Evolutionary conservation across 129 eudicot genomes (phyloP).

Genomic region (Escallonia herrerae): DNA sequence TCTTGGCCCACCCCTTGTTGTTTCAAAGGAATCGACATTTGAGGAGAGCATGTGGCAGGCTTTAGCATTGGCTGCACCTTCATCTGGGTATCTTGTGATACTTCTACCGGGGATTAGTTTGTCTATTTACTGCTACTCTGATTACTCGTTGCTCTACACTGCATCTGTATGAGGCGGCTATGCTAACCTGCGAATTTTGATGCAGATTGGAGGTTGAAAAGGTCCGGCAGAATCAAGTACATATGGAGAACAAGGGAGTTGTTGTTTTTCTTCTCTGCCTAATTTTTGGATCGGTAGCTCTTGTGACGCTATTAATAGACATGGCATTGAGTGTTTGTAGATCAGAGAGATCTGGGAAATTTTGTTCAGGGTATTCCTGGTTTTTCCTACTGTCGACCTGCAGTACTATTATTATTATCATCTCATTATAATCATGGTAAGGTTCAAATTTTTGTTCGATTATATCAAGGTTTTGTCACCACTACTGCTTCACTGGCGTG

Average conservation of each 20-base stretch:
- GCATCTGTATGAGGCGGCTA: not conserved
- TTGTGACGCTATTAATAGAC: slow-evolving; percentile 56
- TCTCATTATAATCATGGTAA: slow-evolving; percentile 47
- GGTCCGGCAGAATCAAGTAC: slow-evolving; percentile 58
- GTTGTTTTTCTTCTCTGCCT: slow-evolving; percentile 66
- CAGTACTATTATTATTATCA: slow-evolving; percentile 41
- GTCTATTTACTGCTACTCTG: no score
- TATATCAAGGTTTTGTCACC: not conserved
- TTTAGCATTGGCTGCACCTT: no score
- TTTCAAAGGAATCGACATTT: no score
- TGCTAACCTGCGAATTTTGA: slow-evolving; percentile 9
- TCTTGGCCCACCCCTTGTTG: no score
- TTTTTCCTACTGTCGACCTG: slow-evolving; percentile 49
- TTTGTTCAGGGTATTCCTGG: slow-evolving; percentile 76
- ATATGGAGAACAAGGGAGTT: slow-evolving; percentile 92
- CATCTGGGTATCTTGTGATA: no score
- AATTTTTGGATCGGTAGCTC: slow-evolving; percentile 55
- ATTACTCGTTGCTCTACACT: not conserved
- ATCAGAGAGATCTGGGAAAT: slow-evolving; percentile 54
- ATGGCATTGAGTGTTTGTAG: slow-evolving; percentile 42
- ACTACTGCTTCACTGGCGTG: no score
- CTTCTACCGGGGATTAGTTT: no score
- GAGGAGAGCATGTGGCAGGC: no score
- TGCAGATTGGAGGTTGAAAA: slow-evolving; percentile 74
- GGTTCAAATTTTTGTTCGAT: not conserved